These are phyloP conservation scores for Colletotrichum sp. DNA, from an alignment of 2,329 filamentous ascomycete genomes.

Conservation along the genomic window DNA sequence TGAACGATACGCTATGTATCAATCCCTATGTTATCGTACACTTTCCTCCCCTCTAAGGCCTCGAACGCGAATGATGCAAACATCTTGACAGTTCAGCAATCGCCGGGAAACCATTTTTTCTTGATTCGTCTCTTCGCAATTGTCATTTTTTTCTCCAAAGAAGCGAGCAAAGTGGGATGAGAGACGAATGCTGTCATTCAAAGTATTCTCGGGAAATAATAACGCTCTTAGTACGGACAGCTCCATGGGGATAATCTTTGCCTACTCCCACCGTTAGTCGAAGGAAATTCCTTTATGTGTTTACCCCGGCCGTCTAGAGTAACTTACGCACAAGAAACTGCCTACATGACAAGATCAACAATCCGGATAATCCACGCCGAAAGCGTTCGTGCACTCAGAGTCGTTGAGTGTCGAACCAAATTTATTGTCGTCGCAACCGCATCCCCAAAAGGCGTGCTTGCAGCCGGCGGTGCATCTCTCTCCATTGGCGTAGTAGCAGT, in stretches of 20 bases:
- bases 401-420: background rate
- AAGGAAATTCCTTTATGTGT: background rate
- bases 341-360: background rate
- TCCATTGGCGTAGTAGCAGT: background rate
- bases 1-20: background rate
- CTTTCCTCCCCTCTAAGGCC: background rate
- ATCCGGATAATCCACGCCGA: background rate
- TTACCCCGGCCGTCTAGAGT: background rate
- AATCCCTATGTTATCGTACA: background rate
- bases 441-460: background rate
- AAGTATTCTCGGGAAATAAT: background rate
- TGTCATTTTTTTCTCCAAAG: accelerated
- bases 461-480: background rate
- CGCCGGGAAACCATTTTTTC: background rate
- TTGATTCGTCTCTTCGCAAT: background rate
- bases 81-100: background rate
- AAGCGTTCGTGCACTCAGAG: background rate
- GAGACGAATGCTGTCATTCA: accelerated
- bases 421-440: background rate
- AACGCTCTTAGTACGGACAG: background rate
- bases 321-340: background rate
- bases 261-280: background rate
- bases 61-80: background rate
- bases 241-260: background rate
- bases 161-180: background rate